Evolutionary conservation across 768 basidiomycete genomes (phyloP), one percentile per base, ranked within the genome.

Genomic region (Xanthoconium stramineum): DNA sequence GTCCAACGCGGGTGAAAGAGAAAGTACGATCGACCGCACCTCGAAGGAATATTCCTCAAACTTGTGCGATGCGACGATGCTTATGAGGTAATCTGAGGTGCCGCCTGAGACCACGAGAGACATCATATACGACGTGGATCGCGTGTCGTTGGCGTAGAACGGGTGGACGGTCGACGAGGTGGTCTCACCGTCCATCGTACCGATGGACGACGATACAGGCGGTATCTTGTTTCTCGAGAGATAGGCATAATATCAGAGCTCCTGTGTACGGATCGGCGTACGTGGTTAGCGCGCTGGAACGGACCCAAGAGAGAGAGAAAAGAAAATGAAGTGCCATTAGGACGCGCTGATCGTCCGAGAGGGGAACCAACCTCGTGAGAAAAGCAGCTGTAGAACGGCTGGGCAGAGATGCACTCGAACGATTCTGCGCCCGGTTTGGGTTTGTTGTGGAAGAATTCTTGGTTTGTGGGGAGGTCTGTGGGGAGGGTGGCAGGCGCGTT

Each of bases 41-140:
- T 83, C 82, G 59, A 80, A 75, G 47, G 78, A 77, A 56, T 81
- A 80, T 50, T 74, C 71, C 7, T 71, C 67, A 52, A 71, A 81
- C 47, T 63, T 68, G 14, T 70, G 68, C 30, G 74, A 67, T 3
- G 76, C 64, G 37, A 63, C 71, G 54, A 81, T 73, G 55, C 64
- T 68, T 61, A 76, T 66, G 38, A 77, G 35, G 0, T 63, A 68
- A 1, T 79, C 79, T 58, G 67, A 30, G 6, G 52, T 40, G 33
- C 58, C 60, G 33, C 57, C 61, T 0, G 65, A 47, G 11, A 51
- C 50, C 0, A 57, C 28, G 17, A 37, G 57, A 4, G 50, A 53
- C 0, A 66, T 58, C 51, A 58, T 33, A 46, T 58, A 71, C 2
- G 70, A 62, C 6, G 68, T 71, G 7, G 57, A 17, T 5, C 46